Base-by-base conservation (phyloP, 2,329 filamentous ascomycete genomes). In the Fusarium sp. region DNA sequence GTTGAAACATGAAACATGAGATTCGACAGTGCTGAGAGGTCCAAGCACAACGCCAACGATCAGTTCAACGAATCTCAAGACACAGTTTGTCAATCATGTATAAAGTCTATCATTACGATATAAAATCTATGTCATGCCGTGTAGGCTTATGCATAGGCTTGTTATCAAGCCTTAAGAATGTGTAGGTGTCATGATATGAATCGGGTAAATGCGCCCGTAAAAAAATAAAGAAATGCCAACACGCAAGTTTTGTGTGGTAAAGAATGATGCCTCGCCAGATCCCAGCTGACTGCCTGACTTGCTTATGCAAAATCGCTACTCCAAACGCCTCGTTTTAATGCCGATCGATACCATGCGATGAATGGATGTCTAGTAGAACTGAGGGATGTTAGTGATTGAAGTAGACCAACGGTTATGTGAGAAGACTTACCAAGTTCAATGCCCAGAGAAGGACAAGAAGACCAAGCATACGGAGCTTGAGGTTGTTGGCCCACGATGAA, bases 41-140 rank as follows among this genome's bases (percentile, higher is more conserved):
- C 34, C 20, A 33, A 28, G 16, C 15, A 8, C 7, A 8, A 28
- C 8, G 18, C 8, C 2, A 16, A 28, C 12, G 12, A 23, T 23
- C 38, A 0, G 30, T 20, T 11, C 7, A 13, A 16, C 34, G 34
- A 8, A 8, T 10, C 2, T 9, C 6, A 3, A 10, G 3, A 15
- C 8, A 47, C 20, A 16, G 13, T 12, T 26, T 7, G 6, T 57
- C 23, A 57, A 42, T 62, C 60, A 42, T 63, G 16, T 56, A 31
- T 46, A 42, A 28, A 36, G 37, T 66, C 28, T 42, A 47, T 69
- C 65, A 66, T 69, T 66, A 69, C 28, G 49, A 57, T 57, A 51
- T 57, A 65, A 62, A 66, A 69, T 69, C 45, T 67, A 62, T 62
- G 30, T 69, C 65, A 30, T 69, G 65, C 51, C 65, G 9, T 69